Evolutionary conservation across 768 basidiomycete species (phyloP).

Genomic region (Podaxis sp.): DNA sequence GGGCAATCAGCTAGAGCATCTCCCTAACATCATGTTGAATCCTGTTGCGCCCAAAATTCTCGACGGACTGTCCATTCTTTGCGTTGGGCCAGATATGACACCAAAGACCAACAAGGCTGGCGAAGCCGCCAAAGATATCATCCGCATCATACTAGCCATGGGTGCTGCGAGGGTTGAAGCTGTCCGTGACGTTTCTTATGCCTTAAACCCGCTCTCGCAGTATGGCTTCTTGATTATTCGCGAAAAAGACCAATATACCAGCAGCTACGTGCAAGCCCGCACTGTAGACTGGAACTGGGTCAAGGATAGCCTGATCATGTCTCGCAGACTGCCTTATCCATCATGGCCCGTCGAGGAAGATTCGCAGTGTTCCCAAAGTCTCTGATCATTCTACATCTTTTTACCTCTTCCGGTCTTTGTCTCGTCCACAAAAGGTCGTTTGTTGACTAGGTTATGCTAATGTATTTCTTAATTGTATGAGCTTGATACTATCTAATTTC

Average conservation of each 20-base stretch:
- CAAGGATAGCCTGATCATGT: conserved; percentile 73
- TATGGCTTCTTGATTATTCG: conserved; percentile 69
- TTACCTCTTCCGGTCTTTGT: not conserved
- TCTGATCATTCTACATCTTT: not conserved
- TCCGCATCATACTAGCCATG: conserved; percentile 73
- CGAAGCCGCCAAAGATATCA: conserved; percentile 46
- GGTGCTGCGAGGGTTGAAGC: conserved; percentile 73
- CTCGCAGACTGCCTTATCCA: conserved; percentile 43
- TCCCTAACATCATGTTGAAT: conserved; percentile 60
- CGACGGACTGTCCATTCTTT: conserved; percentile 51
- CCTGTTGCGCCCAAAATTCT: conserved; percentile 58
- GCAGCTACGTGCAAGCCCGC: conserved; percentile 25
- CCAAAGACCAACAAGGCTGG: conserved; percentile 37
- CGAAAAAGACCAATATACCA: conserved; percentile 35
- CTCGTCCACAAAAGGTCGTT: not conserved
- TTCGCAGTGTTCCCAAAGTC: conserved; percentile 20
- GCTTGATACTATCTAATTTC: not conserved
- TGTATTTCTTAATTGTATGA: conserved; percentile 1
- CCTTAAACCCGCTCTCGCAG: conserved; percentile 29
- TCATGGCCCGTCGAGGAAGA: conserved; percentile 22
- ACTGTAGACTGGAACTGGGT: conserved; percentile 67
- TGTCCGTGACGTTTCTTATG: conserved; percentile 44
- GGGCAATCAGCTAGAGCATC: conserved; percentile 47
- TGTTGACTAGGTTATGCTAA: not conserved
- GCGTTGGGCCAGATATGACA: conserved; percentile 53